These are phyloP conservation scores for Solanum commersonii DNA, from an alignment of 257 asterid species.

Conservation along the genomic window DNA sequence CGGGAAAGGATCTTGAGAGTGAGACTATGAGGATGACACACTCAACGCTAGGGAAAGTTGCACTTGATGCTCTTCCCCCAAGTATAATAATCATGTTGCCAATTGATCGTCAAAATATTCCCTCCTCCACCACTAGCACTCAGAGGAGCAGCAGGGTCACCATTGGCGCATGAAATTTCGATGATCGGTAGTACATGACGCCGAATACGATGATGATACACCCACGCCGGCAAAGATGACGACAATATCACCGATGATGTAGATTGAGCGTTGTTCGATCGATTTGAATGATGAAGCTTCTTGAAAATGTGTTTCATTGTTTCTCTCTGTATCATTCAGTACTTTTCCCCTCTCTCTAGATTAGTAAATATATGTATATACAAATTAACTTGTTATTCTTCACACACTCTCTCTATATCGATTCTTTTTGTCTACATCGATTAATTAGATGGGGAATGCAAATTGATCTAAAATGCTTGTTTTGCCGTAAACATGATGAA, in stretches of 20 bases:
- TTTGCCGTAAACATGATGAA: too few species aligned
- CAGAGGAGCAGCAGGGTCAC: slow-evolving; percentile 3
- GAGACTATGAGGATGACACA: slow-evolving; percentile 57
- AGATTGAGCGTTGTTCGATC: slow-evolving; percentile 60
- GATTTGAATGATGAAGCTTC: slow-evolving; percentile 89
- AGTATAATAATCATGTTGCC: slow-evolving; percentile 63
- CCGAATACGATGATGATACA: slow-evolving; percentile 10
- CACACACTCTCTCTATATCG: not conserved
- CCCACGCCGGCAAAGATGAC: not conserved
- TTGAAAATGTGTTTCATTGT: slow-evolving; percentile 92
- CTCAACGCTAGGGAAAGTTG: slow-evolving; percentile 90
- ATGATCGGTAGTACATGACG: slow-evolving; percentile 27
- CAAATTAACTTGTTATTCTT: not conserved
- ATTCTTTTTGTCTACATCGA: too few species aligned
- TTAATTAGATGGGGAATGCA: too few species aligned
- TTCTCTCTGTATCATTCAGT: not conserved
- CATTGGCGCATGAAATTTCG: slow-evolving; percentile 14
- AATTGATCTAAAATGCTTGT: too few species aligned
- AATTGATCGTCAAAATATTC: slow-evolving; percentile 7
- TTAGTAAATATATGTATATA: not conserved
- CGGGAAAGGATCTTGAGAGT: slow-evolving; percentile 19
- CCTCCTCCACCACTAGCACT: not conserved
- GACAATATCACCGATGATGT: slow-evolving; percentile 10
- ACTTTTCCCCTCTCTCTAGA: slow-evolving; percentile 1
- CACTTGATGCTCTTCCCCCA: slow-evolving; percentile 91